Percentiles rank a stretch among this genome's conserved stretches.
Conservation (phyloP, 2,329 filamentous ascomycete species). For the Diatrype stigma region DNA sequence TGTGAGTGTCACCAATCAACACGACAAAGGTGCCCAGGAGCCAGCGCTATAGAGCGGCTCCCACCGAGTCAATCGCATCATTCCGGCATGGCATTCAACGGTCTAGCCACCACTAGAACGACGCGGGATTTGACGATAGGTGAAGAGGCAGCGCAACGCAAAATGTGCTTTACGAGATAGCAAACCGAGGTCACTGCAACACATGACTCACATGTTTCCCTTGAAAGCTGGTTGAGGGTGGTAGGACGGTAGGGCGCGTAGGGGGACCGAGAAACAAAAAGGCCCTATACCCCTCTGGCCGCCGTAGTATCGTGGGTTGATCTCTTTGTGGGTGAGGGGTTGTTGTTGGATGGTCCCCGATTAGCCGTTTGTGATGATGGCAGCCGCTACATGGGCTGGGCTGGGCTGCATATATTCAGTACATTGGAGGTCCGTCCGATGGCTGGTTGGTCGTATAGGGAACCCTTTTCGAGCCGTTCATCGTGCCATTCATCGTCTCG, state of each 20-base stretch:
- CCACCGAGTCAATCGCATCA: not conserved
- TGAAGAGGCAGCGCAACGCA: not conserved
- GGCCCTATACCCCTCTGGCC: not conserved
- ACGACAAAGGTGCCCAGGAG: not conserved
- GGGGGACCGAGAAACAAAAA: not conserved
- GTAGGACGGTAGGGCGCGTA: no score
- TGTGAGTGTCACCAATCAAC: not conserved
- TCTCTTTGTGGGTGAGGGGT: not conserved
- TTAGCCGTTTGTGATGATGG: not conserved
- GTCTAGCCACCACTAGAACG: not conserved
- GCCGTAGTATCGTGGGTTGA: not conserved
- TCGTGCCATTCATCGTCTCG: no score
- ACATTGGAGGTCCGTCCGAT: not conserved
- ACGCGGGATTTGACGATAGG: not conserved
- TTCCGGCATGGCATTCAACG: not conserved
- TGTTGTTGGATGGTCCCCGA: not conserved
- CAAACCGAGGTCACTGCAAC: not conserved
- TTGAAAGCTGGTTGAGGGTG: not conserved
- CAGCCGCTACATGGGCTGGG: not conserved
- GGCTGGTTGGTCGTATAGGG: not conserved
- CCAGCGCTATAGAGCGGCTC: not conserved
- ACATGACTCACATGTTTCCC: not conserved
- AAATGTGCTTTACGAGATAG: not conserved
- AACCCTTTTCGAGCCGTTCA: not conserved
- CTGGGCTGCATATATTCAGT: not conserved